Conservation (phyloP, 1,139 yeast genomes). For the Magnusiomyces suaveolens region DNA sequence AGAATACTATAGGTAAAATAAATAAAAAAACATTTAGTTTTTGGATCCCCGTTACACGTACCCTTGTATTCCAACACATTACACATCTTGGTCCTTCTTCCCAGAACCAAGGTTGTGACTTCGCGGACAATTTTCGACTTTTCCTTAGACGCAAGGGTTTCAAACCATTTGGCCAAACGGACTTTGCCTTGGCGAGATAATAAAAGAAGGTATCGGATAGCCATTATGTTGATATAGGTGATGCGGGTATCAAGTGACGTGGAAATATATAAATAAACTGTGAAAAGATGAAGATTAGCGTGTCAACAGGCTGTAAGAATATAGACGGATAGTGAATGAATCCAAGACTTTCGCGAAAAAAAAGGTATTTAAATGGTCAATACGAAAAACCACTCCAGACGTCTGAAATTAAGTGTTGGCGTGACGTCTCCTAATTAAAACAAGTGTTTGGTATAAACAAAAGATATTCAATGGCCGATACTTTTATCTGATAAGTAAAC, state of each 20-base stretch:
- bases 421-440: no score
- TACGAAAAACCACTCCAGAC: no score
- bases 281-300: not conserved
- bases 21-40: not conserved
- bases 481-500: no score
- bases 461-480: no score
- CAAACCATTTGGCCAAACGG: constrained; percentile 88
- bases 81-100: constrained; percentile 90
- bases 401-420: no score
- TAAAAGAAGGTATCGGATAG: constrained; percentile 65
- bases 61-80: constrained; percentile 79
- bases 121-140: constrained; percentile 77
- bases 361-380: no score
- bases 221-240: constrained; percentile 42
- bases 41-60: constrained; percentile 15
- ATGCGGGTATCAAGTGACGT: no score
- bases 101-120: constrained; percentile 71
- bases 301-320: not conserved
- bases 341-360: no score
- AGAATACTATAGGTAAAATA: not conserved
- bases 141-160: constrained; percentile 69
- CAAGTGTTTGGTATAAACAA: no score
- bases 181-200: constrained; percentile 94
- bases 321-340: not conserved
- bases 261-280: no score